phyloP scores from a whole-genome alignment of 164 flowering plant genomes.

The Liquidambar formosana region DNA sequence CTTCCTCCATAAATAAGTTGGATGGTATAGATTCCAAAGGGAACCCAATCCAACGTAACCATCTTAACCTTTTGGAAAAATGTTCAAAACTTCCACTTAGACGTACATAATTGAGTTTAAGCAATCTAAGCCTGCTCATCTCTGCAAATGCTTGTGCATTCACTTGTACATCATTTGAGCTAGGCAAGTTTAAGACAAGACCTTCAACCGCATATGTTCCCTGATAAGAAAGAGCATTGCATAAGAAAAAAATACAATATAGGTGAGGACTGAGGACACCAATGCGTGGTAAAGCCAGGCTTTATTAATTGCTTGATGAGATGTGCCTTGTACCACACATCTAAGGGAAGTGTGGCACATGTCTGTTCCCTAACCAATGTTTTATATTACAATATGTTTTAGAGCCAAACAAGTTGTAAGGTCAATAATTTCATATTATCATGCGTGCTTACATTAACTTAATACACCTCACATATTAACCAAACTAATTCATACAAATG shows the following conservation, averaged over 20 bases:
- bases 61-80: slow-evolving; percentile 12
- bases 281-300: not conserved
- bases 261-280: too few species aligned
- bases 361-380: slow-evolving; percentile 15
- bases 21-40: slow-evolving; percentile 17
- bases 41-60: slow-evolving; percentile 20
- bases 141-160: slow-evolving; percentile 7
- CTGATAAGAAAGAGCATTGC: slow-evolving; percentile 8
- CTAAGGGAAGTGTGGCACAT: too few species aligned
- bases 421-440: too few species aligned
- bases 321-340: slow-evolving; percentile 13
- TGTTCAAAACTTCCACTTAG: not conserved
- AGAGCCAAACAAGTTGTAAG: too few species aligned
- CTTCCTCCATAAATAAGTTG: slow-evolving; percentile 2
- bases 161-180: not conserved
- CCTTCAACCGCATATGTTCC: slow-evolving; percentile 22
- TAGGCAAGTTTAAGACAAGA: slow-evolving; percentile 5
- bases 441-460: too few species aligned
- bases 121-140: slow-evolving; percentile 18
- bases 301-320: not conserved
- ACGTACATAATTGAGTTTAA: too few species aligned
- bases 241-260: too few species aligned
- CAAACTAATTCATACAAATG: not conserved
- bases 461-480: too few species aligned
- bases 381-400: too few species aligned